phyloP scores from a whole-genome alignment of 2,329 filamentous ascomycete species.

The Aspergillus pseudoviridinutans region DNA sequence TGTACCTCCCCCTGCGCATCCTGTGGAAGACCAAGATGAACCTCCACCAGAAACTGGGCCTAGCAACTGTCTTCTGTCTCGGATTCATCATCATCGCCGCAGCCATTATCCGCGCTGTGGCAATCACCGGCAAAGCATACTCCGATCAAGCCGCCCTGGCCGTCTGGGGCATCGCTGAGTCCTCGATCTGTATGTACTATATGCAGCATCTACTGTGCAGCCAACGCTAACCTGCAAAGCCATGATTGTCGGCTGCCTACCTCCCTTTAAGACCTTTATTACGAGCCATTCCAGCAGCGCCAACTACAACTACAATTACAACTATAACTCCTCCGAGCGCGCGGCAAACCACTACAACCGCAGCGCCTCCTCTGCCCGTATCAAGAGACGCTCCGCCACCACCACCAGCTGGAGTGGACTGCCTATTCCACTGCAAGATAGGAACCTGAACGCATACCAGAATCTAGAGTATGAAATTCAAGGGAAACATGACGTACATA shows the following conservation, averaged over 20 bases:
- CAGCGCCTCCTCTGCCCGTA: not conserved
- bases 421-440: not conserved
- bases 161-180: conserved; percentile 17
- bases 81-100: conserved; percentile 22
- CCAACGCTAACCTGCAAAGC: conserved; percentile 1
- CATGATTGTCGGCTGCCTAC: conserved; percentile 16
- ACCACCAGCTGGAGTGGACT: conserved; percentile 4
- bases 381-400: not conserved
- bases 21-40: conserved; percentile 25
- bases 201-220: not conserved
- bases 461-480: conserved; percentile 1
- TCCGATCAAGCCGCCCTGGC: conserved; percentile 15
- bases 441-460: not conserved
- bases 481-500: not conserved
- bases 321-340: not conserved
- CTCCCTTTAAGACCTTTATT: conserved; percentile 15
- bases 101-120: conserved; percentile 24
- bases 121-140: conserved; percentile 19
- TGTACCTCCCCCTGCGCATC: conserved; percentile 26
- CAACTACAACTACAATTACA: not conserved
- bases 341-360: not conserved
- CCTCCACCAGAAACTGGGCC: conserved; percentile 22
- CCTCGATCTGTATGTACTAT: conserved; percentile 13
- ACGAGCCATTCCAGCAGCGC: conserved; percentile 1
- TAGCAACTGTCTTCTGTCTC: conserved; percentile 25